Percentiles rank a stretch among this genome's conserved stretches.
These are phyloP conservation scores for Chamaenerion angustifolium DNA, from an alignment of 345 rosid species.

Conservation along the genomic window DNA sequence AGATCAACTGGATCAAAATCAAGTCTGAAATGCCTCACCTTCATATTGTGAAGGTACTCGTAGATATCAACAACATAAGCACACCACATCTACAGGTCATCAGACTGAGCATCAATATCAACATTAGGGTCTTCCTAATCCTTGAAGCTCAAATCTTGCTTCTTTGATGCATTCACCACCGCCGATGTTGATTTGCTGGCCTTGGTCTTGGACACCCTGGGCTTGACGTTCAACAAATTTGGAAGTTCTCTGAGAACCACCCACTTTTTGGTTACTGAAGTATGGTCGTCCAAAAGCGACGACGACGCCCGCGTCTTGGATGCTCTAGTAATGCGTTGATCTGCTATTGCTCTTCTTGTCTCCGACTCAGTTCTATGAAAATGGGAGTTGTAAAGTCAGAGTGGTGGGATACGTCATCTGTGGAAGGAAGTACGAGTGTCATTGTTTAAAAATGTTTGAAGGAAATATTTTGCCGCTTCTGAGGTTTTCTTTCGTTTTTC, in stretches of 20 bases:
- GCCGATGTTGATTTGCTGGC: background rate
- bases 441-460: too few species aligned
- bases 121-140: constrained; percentile 3
- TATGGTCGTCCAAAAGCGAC: constrained; percentile 8
- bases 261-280: constrained; percentile 35
- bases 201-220: constrained; percentile 2
- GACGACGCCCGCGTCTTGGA: constrained; percentile 37
- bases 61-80: constrained; percentile 15
- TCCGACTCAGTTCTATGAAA: too few species aligned
- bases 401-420: too few species aligned
- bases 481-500: too few species aligned
- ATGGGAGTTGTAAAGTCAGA: too few species aligned
- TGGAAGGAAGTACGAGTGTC: too few species aligned
- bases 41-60: constrained; percentile 16
- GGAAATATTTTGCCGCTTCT: too few species aligned
- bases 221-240: constrained; percentile 21
- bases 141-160: background rate
- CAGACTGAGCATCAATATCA: constrained; percentile 15
- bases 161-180: background rate
- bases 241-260: constrained; percentile 56
- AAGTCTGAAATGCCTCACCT: constrained; percentile 7
- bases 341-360: constrained; percentile 33
- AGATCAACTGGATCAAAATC: background rate
- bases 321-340: constrained; percentile 39
- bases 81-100: constrained; percentile 19